Conservation (phyloP, 2,329 filamentous ascomycete genomes). For the Stagonosporopsis cucurbitacearum region DNA sequence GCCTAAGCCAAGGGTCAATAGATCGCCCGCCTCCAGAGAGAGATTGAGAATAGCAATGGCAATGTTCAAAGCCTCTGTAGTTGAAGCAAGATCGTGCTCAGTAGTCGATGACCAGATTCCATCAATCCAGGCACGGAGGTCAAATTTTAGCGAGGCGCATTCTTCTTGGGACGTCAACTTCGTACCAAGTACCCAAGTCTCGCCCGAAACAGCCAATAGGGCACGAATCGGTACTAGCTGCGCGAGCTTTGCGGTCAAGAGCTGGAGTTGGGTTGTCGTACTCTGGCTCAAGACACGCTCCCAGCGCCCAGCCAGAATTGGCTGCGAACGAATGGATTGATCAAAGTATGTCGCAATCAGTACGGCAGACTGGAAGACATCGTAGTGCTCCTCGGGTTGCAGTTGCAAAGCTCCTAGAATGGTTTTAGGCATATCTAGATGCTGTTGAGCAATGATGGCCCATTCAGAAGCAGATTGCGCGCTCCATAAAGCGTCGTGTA, state of each 20-base stretch:
- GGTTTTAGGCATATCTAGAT: conserved; percentile 27
- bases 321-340: conserved; percentile 21
- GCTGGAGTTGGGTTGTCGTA: conserved; percentile 33
- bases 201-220: conserved; percentile 53
- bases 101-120: conserved; percentile 32
- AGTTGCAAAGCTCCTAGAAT: conserved; percentile 31
- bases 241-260: conserved; percentile 48
- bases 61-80: conserved; percentile 32
- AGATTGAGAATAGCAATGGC: conserved; percentile 10
- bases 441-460: conserved; percentile 30
- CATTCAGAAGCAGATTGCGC: conserved; percentile 32
- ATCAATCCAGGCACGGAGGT: conserved; percentile 47
- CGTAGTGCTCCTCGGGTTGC: conserved; percentile 20
- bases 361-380: conserved; percentile 48
- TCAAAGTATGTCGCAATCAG: conserved; percentile 45
- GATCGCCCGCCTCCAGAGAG: conserved; percentile 33
- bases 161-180: conserved; percentile 46
- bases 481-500: conserved; percentile 48
- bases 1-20: conserved; percentile 33
- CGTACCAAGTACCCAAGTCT: conserved; percentile 55
- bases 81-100: conserved; percentile 14
- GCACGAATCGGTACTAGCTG: conserved; percentile 50
- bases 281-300: conserved; percentile 37
- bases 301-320: conserved; percentile 22
- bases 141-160: conserved; percentile 42